Conservation (phyloP, 768 basidiomycete species). For the Lepiota subincarnata region DNA sequence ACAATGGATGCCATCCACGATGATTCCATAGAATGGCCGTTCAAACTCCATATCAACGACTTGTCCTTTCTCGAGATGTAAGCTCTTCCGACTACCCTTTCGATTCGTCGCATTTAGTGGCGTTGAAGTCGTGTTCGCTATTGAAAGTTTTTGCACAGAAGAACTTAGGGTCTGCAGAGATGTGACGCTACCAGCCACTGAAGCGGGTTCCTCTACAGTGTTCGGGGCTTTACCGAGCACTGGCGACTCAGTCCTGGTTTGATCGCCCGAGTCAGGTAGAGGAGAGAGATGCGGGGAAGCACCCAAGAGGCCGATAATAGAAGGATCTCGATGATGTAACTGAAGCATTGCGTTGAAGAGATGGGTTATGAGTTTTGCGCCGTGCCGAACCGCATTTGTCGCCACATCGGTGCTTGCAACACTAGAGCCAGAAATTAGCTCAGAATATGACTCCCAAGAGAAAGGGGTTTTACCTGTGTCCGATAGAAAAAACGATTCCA, state of each 20-base stretch:
- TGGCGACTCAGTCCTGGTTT: neutral
- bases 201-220: neutral
- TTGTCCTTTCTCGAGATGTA: slow-evolving; percentile 45
- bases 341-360: slow-evolving; percentile 94
- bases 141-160: slow-evolving; percentile 4
- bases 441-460: neutral
- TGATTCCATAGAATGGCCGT: slow-evolving; percentile 83
- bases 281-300: slow-evolving; percentile 61
- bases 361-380: slow-evolving; percentile 86
- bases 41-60: slow-evolving; percentile 51
- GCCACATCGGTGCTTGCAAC: slow-evolving; percentile 74
- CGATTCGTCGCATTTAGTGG: slow-evolving; percentile 15
- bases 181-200: neutral
- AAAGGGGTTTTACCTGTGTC: slow-evolving; percentile 62
- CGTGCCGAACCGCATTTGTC: slow-evolving; percentile 61
- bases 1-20: slow-evolving; percentile 88
- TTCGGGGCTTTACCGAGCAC: neutral
- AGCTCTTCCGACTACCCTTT: slow-evolving; percentile 25
- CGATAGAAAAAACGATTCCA: slow-evolving; percentile 80
- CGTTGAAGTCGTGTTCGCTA: slow-evolving; percentile 18
- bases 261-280: slow-evolving; percentile 1
- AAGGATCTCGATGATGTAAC: slow-evolving; percentile 85
- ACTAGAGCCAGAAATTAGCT: slow-evolving; percentile 30
- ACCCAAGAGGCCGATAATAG: slow-evolving; percentile 85
- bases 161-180: neutral